phyloP scores from a whole-genome alignment of 441 rosid species.

The Croton laevigatus region DNA sequence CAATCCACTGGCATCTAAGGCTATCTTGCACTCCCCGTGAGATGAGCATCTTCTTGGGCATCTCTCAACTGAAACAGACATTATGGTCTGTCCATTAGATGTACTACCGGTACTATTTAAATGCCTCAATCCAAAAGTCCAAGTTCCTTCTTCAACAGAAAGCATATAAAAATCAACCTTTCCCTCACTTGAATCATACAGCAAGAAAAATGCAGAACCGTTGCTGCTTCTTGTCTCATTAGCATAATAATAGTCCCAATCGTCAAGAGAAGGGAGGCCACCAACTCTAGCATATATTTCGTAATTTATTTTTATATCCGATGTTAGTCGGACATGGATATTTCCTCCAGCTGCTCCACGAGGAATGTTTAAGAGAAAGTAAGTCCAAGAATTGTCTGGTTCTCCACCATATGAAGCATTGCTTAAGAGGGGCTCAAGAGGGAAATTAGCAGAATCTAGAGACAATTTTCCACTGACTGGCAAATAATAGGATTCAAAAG shows the following conservation, averaged over 20 bases:
- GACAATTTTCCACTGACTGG: slow-evolving; percentile 53
- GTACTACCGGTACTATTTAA: slow-evolving; percentile 31
- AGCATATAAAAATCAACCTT: slow-evolving; percentile 75
- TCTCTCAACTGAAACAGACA: slow-evolving; percentile 87
- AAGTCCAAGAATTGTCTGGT: slow-evolving; percentile 61
- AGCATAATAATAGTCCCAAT: slow-evolving; percentile 79
- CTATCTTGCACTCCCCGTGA: slow-evolving; percentile 71
- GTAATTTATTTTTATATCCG: slow-evolving; percentile 48
- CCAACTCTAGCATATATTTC: slow-evolving; percentile 81
- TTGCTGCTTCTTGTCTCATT: slow-evolving; percentile 59
- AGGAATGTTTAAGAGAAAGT: slow-evolving; percentile 72
- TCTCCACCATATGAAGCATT: slow-evolving; percentile 54
- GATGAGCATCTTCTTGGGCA: slow-evolving; percentile 85
- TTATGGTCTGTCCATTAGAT: slow-evolving; percentile 45
- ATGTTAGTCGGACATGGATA: slow-evolving; percentile 63
- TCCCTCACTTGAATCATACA: slow-evolving; percentile 60
- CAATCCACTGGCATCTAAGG: slow-evolving; percentile 90
- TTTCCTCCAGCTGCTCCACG: slow-evolving; percentile 93
- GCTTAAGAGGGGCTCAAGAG: slow-evolving; percentile 67
- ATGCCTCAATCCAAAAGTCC: slow-evolving; percentile 77
- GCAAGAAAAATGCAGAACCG: slow-evolving; percentile 51
- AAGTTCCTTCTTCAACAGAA: slow-evolving; percentile 78
- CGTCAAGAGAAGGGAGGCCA: slow-evolving; percentile 64
- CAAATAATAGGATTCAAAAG: slow-evolving; percentile 79
- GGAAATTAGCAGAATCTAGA: slow-evolving; percentile 61